These are phyloP conservation scores for Tetrahymena malaccensis DNA, from an alignment of 73 alveolate species.

Conservation along the genomic window DNA sequence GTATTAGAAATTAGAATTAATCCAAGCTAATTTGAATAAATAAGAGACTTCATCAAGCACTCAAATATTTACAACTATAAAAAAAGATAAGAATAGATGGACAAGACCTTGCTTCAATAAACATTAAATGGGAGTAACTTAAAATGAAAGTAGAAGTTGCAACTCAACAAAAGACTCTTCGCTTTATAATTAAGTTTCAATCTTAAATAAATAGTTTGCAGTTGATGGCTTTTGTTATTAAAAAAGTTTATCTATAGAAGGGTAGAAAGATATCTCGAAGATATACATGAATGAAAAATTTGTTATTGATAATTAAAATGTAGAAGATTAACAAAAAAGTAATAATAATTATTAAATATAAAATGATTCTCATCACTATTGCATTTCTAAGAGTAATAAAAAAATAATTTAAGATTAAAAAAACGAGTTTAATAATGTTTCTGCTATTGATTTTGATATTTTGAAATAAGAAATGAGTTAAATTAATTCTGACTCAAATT, in stretches of 20 bases:
- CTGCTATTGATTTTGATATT: not conserved
- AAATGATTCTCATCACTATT: not conserved
- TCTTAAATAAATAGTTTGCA: not conserved
- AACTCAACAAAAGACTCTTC: not conserved
- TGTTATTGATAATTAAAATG: not conserved
- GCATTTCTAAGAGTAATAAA: not conserved
- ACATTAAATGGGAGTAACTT: not conserved
- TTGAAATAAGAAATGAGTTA: not conserved
- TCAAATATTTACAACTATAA: not conserved
- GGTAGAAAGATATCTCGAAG: not conserved
- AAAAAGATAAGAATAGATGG: not conserved
- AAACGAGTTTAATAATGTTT: not conserved
- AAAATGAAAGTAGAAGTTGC: not conserved
- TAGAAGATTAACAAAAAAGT: not conserved
- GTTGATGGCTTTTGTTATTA: not conserved
- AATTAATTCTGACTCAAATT: not conserved
- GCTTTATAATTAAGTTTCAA: not conserved
- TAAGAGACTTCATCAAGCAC: not conserved
- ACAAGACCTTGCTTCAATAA: not conserved
- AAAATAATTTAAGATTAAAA: not conserved
- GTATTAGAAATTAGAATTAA: not conserved
- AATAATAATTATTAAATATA: not conserved
- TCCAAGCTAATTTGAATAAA: not conserved
- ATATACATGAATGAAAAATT: not conserved
- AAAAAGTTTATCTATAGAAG: not conserved